Evolutionary conservation across 75 land plant genomes (phyloP).

Genomic region (Picea sitchensis): DNA sequence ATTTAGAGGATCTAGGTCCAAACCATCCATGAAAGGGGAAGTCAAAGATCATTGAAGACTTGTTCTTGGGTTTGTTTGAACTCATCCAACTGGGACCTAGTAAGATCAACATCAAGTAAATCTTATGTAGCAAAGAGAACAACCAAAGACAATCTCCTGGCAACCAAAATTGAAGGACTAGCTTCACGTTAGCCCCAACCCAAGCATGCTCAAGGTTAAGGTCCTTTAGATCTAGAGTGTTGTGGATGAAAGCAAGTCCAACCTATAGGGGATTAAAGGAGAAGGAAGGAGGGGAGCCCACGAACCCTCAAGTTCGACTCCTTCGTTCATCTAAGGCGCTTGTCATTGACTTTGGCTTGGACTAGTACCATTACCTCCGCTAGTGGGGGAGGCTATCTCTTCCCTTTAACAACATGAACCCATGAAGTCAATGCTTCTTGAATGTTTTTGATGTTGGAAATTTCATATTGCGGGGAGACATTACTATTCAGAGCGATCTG

Average conservation of each 20-base stretch:
- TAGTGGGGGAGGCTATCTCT: too few species aligned
- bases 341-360: too few species aligned
- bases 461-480: too few species aligned
- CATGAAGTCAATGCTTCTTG: too few species aligned
- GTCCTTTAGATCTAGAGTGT: background rate
- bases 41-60: background rate
- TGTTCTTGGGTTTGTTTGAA: background rate
- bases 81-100: too few species aligned
- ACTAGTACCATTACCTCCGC: too few species aligned
- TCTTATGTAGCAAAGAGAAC: background rate
- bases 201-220: background rate
- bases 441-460: too few species aligned
- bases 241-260: background rate
- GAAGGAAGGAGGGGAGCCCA: too few species aligned
- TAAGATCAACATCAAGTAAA: background rate
- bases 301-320: too few species aligned
- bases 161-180: background rate
- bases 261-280: background rate
- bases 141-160: background rate
- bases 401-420: too few species aligned
- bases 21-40: background rate
- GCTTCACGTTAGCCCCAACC: background rate
- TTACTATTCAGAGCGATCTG: too few species aligned
- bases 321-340: too few species aligned
- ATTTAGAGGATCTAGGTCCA: background rate